These are phyloP conservation scores for Hypomyces rosellus DNA, from an alignment of 2,329 filamentous ascomycete genomes.

Conservation along the genomic window DNA sequence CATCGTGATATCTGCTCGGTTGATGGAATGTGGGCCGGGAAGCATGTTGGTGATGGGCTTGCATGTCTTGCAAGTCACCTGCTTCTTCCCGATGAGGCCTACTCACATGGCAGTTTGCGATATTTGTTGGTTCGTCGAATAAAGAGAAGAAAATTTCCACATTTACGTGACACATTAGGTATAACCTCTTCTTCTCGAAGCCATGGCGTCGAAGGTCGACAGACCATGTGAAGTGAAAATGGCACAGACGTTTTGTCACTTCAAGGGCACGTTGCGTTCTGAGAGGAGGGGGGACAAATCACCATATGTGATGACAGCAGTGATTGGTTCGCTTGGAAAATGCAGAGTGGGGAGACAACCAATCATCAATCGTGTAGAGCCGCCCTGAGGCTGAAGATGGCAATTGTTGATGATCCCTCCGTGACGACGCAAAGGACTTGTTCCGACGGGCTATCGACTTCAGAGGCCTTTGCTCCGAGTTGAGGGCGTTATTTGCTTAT, in stretches of 20 bases:
- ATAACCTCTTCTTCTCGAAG: background rate
- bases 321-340: conserved; percentile 7
- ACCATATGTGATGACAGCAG: background rate
- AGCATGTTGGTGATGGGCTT: too few species aligned
- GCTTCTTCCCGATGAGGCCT: too few species aligned
- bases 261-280: background rate
- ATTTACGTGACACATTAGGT: background rate
- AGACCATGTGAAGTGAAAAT: conserved; percentile 1
- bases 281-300: background rate
- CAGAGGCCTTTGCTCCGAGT: background rate
- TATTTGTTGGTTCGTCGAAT: too few species aligned
- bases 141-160: background rate
- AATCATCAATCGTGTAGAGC: conserved; percentile 13
- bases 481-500: too few species aligned
- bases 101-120: too few species aligned
- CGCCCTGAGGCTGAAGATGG: conserved; percentile 13
- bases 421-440: background rate
- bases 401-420: conserved; percentile 1
- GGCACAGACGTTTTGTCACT: background rate
- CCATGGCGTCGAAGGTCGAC: background rate
- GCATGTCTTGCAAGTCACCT: too few species aligned
- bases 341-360: conserved; percentile 1
- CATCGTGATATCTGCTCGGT: too few species aligned
- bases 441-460: too few species aligned
- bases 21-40: too few species aligned